Conservation (phyloP, 2,329 filamentous ascomycete genomes). For the Alternaria sp. region DNA sequence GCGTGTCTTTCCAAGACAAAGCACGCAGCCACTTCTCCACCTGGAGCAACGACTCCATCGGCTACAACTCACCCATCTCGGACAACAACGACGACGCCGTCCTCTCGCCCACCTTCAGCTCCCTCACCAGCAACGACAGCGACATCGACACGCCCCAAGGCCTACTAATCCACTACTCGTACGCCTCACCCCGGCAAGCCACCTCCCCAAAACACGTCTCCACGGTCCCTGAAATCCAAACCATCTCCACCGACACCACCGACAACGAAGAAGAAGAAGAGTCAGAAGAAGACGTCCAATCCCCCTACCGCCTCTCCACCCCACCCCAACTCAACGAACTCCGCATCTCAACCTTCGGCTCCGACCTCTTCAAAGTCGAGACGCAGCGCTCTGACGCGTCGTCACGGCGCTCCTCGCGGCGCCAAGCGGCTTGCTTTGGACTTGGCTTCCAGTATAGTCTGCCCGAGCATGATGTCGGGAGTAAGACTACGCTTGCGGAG, state of each 20-base stretch:
- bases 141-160: conserved; percentile 29
- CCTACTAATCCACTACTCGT: conserved; percentile 29
- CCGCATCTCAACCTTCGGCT: conserved; percentile 37
- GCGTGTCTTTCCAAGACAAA: conserved; percentile 21
- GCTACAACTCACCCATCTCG: conserved; percentile 30
- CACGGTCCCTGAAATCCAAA: conserved; percentile 9
- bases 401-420: conserved; percentile 20
- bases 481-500: conserved; percentile 39
- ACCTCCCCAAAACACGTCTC: conserved; percentile 1
- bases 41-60: conserved; percentile 39
- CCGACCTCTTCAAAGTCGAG: conserved; percentile 37
- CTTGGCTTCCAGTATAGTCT: conserved; percentile 45
- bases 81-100: conserved; percentile 30
- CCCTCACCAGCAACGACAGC: conserved; percentile 40
- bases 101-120: conserved; percentile 44
- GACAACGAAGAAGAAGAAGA: conserved; percentile 10
- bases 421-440: conserved; percentile 43
- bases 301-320: conserved; percentile 18
- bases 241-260: not conserved
- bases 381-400: conserved; percentile 23
- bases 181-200: conserved; percentile 15
- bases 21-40: conserved; percentile 42
- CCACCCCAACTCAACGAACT: conserved; percentile 34
- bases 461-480: conserved; percentile 33
- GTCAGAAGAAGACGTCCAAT: conserved; percentile 12